Base-by-base conservation (phyloP, 345 rosid species). In the Rhodomyrtus tomentosa region DNA sequence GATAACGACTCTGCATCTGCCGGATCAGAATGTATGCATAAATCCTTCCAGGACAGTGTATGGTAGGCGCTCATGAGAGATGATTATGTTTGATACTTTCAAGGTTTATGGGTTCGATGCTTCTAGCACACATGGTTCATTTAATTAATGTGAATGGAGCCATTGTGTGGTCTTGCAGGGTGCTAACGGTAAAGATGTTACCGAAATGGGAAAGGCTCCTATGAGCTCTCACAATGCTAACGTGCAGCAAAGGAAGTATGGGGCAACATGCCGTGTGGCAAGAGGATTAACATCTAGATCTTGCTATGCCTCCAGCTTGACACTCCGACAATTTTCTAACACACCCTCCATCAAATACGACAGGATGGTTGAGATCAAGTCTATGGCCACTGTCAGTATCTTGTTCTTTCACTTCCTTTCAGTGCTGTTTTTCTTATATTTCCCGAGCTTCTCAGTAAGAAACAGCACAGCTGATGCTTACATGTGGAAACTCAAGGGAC, bases 351-450 rank as follows among this genome's bases (percentile, higher is more conserved):
- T 74, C 42, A 91, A 92, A 83, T 86, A 55, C 62, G 86, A 81
- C 22, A 91, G 93, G 90, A 90, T 88, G 84, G 81, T 81, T 22
- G 88, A 90, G 82, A 87, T 91, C 87, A 91, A 93, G 81, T 76
- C 98, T 68, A 87, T 90, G 89, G 90, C 90, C 51, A 91, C 84
- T 84, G 98, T 94, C 85, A 85, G 90, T 86, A 24, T 82, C 84
- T 83, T 15, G 15, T 76, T 52, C 80, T n/a, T 55, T 40, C 83
- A 36, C 29, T 54, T 50, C 58, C 6, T 40, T 11, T 81, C 49
- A 8, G 7, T 72, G 54, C 36, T 79, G 36, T 74, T 55, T 11
- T 29, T 20, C 22, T 84, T 38, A 24, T 50, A 20, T 62, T 32
- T 58, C n/a, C 49, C 14, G 25, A 58, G 79, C 14, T 42, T 58